Conservation (phyloP, 345 rosid genomes). For the Fremontodendron californicum region DNA sequence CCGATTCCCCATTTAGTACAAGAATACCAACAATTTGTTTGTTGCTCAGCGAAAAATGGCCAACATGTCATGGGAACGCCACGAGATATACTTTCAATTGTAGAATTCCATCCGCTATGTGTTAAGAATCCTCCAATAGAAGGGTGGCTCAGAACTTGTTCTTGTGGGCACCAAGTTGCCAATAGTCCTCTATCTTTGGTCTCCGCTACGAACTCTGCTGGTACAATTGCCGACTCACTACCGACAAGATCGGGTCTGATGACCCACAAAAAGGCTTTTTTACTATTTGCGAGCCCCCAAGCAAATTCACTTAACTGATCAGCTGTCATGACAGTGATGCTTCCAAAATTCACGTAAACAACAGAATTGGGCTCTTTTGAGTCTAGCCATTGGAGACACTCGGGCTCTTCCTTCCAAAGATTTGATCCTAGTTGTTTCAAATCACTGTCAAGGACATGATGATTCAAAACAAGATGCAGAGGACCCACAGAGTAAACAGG, state of each 20-base stretch:
- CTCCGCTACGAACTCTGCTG: slow-evolving; percentile 32
- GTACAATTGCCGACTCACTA: slow-evolving; percentile 43
- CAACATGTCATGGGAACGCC: slow-evolving; percentile 62
- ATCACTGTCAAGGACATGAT: slow-evolving; percentile 5
- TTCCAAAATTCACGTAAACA: slow-evolving; percentile 60
- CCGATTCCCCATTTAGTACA: slow-evolving; percentile 59
- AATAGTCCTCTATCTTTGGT: slow-evolving; percentile 40
- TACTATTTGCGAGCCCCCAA: slow-evolving; percentile 61
- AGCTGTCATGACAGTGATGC: slow-evolving; percentile 46
- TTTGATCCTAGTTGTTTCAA: slow-evolving; percentile 30
- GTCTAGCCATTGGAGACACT: slow-evolving; percentile 52
- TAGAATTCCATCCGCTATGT: slow-evolving; percentile 67
- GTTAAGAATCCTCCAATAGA: slow-evolving; percentile 51
- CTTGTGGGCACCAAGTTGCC: slow-evolving; percentile 58
- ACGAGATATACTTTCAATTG: slow-evolving; percentile 36
- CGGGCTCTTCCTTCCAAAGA: slow-evolving; percentile 53
- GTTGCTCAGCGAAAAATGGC: slow-evolving; percentile 73
- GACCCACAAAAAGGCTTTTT: slow-evolving; percentile 52
- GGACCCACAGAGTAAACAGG: slow-evolving; percentile 47
- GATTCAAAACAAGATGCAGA: slow-evolving; percentile 34
- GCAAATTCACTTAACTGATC: slow-evolving; percentile 51
- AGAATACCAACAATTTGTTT: slow-evolving; percentile 45
- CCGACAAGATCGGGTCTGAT: slow-evolving; percentile 52
- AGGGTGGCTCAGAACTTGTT: slow-evolving; percentile 45
- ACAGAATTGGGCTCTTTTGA: slow-evolving; percentile 41